Conservation (phyloP, 2,329 filamentous ascomycete species). For the Ophiosphaerella narmari region DNA sequence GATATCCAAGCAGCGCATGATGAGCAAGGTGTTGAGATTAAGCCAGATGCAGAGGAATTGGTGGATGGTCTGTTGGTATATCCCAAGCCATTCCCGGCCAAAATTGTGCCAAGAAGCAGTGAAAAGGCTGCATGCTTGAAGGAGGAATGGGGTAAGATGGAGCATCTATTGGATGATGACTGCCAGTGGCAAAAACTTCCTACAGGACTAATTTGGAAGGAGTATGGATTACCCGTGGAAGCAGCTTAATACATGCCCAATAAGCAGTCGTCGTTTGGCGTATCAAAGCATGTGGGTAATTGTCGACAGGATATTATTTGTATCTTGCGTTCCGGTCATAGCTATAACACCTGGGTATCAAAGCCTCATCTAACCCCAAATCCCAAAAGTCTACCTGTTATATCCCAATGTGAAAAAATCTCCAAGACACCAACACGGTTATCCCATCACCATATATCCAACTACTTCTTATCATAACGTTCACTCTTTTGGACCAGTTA, state of each 20-base stretch:
- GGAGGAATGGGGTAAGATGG: slow-evolving; percentile 24
- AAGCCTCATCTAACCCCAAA: neutral
- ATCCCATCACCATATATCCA: neutral
- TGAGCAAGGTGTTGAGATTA: slow-evolving; percentile 6
- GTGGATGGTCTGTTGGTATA: slow-evolving; percentile 21
- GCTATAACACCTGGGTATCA: neutral
- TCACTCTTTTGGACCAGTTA: slow-evolving; percentile 27
- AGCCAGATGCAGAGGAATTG: slow-evolving; percentile 18
- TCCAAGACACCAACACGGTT: neutral
- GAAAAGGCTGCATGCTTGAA: slow-evolving; percentile 8
- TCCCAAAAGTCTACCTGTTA: neutral
- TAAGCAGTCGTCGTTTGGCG: neutral
- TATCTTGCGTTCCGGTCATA: neutral
- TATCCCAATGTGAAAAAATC: neutral
- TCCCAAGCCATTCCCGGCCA: slow-evolving; percentile 22
- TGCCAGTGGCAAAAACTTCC: slow-evolving; percentile 27
- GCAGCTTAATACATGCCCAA: neutral
- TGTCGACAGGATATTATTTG: no score
- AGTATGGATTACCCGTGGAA: slow-evolving; percentile 14
- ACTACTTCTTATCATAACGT: neutral
- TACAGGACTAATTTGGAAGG: slow-evolving; percentile 20
- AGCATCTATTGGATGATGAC: slow-evolving; percentile 15
- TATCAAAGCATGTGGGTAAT: no score
- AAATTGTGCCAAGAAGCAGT: slow-evolving; percentile 18
- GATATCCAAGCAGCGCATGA: slow-evolving; percentile 14